These are phyloP conservation scores for Ottelia alismoides DNA, from an alignment of 106 monocot species.

Conservation along the genomic window DNA sequence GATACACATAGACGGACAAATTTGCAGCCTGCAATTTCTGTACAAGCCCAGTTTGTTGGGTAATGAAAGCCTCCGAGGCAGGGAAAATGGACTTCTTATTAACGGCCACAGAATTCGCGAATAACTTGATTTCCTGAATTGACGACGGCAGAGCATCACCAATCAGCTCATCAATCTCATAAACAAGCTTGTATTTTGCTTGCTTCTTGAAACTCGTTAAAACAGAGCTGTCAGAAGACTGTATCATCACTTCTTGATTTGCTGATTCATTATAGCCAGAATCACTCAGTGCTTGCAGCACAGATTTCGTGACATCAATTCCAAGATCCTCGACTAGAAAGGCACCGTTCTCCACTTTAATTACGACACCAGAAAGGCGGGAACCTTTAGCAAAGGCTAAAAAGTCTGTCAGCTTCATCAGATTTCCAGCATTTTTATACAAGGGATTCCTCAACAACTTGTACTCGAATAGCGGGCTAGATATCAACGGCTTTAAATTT, in stretches of 20 bases:
- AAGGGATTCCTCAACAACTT: not conserved
- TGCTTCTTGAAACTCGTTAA: conserved; percentile 42
- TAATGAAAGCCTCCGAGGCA: conserved; percentile 9
- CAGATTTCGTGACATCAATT: conserved; percentile 23
- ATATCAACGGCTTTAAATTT: conserved; percentile 31
- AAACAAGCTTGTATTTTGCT: conserved; percentile 43
- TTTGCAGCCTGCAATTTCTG: conserved; percentile 28
- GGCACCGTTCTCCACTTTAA: conserved; percentile 11
- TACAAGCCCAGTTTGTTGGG: conserved; percentile 20
- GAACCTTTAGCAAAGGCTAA: conserved; percentile 3
- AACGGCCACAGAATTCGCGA: conserved; percentile 52
- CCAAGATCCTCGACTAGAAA: conserved; percentile 37
- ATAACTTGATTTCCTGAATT: conserved; percentile 37
- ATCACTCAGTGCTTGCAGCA: conserved; percentile 31
- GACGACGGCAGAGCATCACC: conserved; percentile 27
- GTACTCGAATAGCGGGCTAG: not conserved
- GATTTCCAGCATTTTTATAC: conserved; percentile 5
- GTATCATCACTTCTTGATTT: conserved; percentile 40
- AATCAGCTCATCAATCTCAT: conserved; percentile 40
- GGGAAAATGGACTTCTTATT: conserved; percentile 44
- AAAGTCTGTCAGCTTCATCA: conserved; percentile 10
- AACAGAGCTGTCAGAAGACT: conserved; percentile 62
- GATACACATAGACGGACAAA: conserved; percentile 45
- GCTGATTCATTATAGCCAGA: conserved; percentile 43
- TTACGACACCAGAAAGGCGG: conserved; percentile 3